These are phyloP conservation scores for Stentor roeselii DNA, from an alignment of 73 alveolate genomes.

Conservation along the genomic window DNA sequence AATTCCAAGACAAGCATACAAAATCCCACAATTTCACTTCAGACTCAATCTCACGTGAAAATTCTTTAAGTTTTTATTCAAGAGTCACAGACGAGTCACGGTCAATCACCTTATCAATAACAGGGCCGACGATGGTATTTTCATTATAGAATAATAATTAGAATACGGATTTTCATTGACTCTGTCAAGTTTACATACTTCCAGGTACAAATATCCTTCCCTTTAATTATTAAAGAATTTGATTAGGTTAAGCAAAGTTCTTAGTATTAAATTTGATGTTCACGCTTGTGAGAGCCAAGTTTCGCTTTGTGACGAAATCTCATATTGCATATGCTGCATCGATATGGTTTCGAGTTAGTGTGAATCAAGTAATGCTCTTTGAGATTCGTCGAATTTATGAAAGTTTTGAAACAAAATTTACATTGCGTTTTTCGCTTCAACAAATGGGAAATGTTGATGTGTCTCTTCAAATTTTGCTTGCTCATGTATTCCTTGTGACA, in stretches of 20 bases:
- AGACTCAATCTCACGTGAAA: not conserved
- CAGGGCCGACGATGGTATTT: not conserved
- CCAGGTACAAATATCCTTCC: not conserved
- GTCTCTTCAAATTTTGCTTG: not conserved
- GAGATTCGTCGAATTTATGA: not conserved
- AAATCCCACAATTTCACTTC: not conserved
- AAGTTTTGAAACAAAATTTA: not conserved
- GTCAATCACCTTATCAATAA: not conserved
- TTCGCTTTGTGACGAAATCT: not conserved
- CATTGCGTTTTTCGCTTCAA: not conserved
- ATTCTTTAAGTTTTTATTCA: not conserved
- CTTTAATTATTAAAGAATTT: too few relatives aligned
- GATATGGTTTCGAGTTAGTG: not conserved
- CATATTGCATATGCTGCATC: not conserved
- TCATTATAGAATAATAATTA: not conserved
- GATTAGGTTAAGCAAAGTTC: too few relatives aligned
- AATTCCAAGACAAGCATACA: not conserved
- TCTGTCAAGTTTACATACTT: not conserved
- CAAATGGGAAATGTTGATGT: not conserved
- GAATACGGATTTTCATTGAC: not conserved
- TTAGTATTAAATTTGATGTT: not conserved
- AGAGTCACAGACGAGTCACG: not conserved
- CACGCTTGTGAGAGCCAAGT: not conserved
- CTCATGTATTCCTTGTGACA: not conserved
- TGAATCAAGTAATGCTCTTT: conserved; percentile 9